These are phyloP conservation scores for Cylindrotheca fusiformis DNA, from an alignment of 108 stramenopile species.

Conservation along the genomic window DNA sequence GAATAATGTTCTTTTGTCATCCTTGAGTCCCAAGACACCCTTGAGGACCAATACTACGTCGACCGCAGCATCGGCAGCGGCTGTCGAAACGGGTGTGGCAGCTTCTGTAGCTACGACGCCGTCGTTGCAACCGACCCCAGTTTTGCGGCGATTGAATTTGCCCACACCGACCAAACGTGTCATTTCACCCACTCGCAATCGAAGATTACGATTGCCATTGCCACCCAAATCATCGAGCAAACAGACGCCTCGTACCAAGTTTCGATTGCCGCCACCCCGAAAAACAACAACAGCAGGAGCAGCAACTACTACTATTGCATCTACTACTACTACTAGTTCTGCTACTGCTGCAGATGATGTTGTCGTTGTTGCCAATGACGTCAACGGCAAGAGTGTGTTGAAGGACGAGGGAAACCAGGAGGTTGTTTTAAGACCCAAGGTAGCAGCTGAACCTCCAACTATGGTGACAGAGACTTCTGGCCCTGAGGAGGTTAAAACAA, in stretches of 20 bases:
- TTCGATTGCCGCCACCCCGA: slow-evolving; percentile 30
- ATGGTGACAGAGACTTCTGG: too few species aligned
- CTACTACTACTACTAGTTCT: slow-evolving; percentile 1
- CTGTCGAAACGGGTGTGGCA: too few species aligned
- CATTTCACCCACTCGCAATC: not conserved
- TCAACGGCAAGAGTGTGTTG: too few species aligned
- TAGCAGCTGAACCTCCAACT: too few species aligned
- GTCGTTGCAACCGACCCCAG: not conserved
- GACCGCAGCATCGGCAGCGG: not conserved
- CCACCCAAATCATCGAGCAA: not conserved
- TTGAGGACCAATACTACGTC: slow-evolving; percentile 12
- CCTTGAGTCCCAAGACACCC: slow-evolving; percentile 14
- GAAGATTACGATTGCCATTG: slow-evolving; percentile 14
- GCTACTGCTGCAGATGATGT: slow-evolving; percentile 1
- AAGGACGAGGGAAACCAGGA: too few species aligned
- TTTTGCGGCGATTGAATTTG: not conserved
- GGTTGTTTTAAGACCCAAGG: too few species aligned
- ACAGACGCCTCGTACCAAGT: slow-evolving; percentile 18
- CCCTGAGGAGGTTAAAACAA: too few species aligned
- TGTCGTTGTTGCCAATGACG: too few species aligned
- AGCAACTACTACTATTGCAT: not conserved
- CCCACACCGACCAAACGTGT: slow-evolving; percentile 4
- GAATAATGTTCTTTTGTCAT: too few species aligned
- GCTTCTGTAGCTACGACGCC: not conserved
- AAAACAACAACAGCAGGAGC: not conserved